A percentile compares a stretch with the other conserved stretches of the same genome.
Conservation (phyloP, 306 rosid species). For the Parietaria judaica region DNA sequence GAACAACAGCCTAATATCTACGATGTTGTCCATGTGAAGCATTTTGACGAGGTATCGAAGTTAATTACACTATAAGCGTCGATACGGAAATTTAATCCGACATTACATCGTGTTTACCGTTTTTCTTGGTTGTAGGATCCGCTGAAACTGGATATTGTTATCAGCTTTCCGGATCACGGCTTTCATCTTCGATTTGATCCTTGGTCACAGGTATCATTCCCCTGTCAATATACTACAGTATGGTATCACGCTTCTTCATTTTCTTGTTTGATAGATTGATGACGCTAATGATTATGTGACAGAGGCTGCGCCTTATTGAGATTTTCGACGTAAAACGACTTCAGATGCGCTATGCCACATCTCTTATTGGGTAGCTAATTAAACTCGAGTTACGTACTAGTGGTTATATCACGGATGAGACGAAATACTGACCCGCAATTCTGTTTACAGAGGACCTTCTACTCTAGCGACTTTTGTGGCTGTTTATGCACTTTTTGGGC, state of each 20-base stretch:
- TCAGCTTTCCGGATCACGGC: conserved; percentile 97
- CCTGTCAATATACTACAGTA: not conserved
- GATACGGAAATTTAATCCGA: not conserved
- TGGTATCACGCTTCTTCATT: not conserved
- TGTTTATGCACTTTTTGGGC: conserved; percentile 92
- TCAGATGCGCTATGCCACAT: conserved; percentile 92
- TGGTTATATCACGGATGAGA: not conserved
- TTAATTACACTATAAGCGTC: not conserved
- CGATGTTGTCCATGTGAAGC: conserved; percentile 97
- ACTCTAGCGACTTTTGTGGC: conserved; percentile 88
- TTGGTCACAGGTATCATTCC: conserved; percentile 75
- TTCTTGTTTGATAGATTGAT: conserved; percentile 1
- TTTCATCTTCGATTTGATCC: conserved; percentile 98
- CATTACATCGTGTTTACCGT: not conserved
- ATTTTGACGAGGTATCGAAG: conserved; percentile 69
- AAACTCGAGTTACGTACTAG: not conserved
- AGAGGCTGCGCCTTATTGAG: conserved; percentile 96
- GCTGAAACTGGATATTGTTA: conserved; percentile 70
- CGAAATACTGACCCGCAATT: conserved; percentile 14
- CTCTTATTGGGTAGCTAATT: conserved; percentile 74
- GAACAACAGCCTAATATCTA: conserved; percentile 83
- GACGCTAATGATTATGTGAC: conserved; percentile 12
- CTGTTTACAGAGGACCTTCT: conserved; percentile 64
- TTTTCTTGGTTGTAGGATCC: conserved; percentile 57
- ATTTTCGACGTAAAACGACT: conserved; percentile 91